Conservation (phyloP, 108 stramenopile genomes). For the Hondaea fermentalgiana region DNA sequence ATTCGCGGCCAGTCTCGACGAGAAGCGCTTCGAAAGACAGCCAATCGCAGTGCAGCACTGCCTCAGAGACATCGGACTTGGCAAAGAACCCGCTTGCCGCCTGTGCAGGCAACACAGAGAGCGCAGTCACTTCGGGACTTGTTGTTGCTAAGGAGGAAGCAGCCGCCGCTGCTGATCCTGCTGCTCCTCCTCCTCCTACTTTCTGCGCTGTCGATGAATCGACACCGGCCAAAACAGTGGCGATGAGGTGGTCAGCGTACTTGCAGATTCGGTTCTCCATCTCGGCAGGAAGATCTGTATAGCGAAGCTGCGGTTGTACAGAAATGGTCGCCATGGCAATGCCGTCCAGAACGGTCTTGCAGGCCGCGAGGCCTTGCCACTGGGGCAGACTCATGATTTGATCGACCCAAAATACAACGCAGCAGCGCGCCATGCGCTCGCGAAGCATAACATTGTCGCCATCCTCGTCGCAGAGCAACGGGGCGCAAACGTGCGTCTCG, state of each 20-base stretch:
- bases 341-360: not conserved
- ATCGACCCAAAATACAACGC: not conserved
- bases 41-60: not conserved
- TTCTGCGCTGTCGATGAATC: not conserved
- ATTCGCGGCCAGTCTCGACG: not conserved
- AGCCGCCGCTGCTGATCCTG: too few relatives aligned
- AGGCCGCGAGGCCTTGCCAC: not conserved
- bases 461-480: not conserved
- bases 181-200: too few relatives aligned
- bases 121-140: not conserved
- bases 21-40: not conserved
- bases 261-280: not conserved
- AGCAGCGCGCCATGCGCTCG: not conserved
- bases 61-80: not conserved
- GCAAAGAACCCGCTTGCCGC: not conserved
- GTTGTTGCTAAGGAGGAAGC: too few relatives aligned
- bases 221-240: not conserved
- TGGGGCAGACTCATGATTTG: not conserved
- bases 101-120: not conserved
- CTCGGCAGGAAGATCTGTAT: not conserved
- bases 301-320: not conserved
- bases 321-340: not conserved
- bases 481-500: not conserved
- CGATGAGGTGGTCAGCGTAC: not conserved
- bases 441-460: not conserved